A percentile compares a stretch with the other conserved stretches of the same genome.
Evolutionary conservation across 2,329 filamentous ascomycete species (phyloP).

Genomic region (Phialemoniopsis sp.): DNA sequence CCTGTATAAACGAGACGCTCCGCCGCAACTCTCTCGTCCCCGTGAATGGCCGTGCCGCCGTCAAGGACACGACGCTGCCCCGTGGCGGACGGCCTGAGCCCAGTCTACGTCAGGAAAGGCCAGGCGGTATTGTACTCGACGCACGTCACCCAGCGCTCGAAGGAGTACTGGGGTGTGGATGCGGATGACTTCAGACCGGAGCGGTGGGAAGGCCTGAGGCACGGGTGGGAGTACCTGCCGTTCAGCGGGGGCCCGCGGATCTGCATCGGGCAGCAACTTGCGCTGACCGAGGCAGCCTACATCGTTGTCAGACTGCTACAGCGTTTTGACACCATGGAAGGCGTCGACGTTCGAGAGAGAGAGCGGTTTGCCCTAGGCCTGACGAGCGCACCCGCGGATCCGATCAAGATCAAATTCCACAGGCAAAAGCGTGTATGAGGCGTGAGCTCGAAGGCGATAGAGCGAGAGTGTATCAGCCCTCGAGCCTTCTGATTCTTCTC

Average conservation of each 20-base stretch:
- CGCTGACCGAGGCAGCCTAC: constrained; percentile 32
- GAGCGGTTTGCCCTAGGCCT: too few relatives aligned
- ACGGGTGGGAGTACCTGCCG: constrained; percentile 33
- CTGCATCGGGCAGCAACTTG: constrained; percentile 41
- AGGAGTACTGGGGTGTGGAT: constrained; percentile 47
- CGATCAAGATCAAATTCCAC: too few relatives aligned
- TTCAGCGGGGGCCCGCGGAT: constrained; percentile 40
- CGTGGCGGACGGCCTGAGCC: constrained; percentile 37
- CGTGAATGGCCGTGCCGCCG: constrained; percentile 7
- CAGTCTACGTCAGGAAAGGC: constrained; percentile 39
- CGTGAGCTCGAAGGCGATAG: too few relatives aligned
- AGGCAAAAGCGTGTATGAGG: too few relatives aligned
- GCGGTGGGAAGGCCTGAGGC: constrained; percentile 34
- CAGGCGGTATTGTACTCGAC: constrained; percentile 29
- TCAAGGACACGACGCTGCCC: constrained; percentile 33
- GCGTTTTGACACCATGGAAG: constrained; percentile 21
- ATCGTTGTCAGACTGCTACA: constrained; percentile 28
- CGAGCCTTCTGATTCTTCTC: too few relatives aligned
- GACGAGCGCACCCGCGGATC: too few relatives aligned
- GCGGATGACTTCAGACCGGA: constrained; percentile 52
- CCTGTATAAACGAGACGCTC: constrained; percentile 33
- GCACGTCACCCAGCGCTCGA: constrained; percentile 22
- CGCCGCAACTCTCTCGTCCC: constrained; percentile 5
- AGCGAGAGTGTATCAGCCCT: too few relatives aligned
- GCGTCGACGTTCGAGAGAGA: too few relatives aligned